Evolutionary conservation across 345 rosid species (phyloP).

Genomic region (Laguncularia racemosa): DNA sequence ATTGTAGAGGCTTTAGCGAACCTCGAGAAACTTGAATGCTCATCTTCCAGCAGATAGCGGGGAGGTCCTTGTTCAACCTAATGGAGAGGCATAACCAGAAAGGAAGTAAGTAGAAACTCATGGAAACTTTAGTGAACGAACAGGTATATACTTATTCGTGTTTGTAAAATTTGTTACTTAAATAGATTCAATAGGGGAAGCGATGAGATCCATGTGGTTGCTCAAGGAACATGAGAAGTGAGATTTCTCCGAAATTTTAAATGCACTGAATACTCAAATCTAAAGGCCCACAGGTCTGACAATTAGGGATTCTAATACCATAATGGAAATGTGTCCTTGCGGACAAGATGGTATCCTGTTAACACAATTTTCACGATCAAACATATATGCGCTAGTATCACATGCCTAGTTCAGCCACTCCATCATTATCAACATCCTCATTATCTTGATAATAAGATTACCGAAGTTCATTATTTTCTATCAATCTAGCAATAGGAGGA

Average conservation of each 20-base stretch:
- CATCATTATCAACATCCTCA: not conserved
- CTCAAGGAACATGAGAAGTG: too few relatives aligned
- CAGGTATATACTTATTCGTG: not conserved
- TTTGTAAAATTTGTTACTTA: not conserved
- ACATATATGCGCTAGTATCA: too few relatives aligned
- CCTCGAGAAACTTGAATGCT: constrained; percentile 49
- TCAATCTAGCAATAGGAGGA: not conserved
- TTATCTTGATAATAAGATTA: not conserved
- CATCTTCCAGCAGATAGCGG: constrained; percentile 47
- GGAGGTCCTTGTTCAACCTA: constrained; percentile 82
- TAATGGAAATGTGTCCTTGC: too few relatives aligned
- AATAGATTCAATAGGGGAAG: too few relatives aligned
- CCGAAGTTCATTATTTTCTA: not conserved
- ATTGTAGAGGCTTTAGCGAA: constrained; percentile 72
- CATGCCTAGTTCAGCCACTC: too few relatives aligned
- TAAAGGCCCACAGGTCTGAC: too few relatives aligned
- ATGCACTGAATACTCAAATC: too few relatives aligned
- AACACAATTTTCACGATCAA: too few relatives aligned
- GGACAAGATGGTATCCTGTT: too few relatives aligned
- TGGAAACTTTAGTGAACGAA: not conserved
- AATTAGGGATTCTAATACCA: too few relatives aligned
- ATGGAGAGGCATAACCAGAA: not conserved
- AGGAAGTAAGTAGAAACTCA: not conserved
- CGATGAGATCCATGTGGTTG: too few relatives aligned
- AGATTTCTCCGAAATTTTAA: too few relatives aligned